Conservation (phyloP, 202 grass and related monocot genomes). For the Brachypodium distachyon region DNA sequence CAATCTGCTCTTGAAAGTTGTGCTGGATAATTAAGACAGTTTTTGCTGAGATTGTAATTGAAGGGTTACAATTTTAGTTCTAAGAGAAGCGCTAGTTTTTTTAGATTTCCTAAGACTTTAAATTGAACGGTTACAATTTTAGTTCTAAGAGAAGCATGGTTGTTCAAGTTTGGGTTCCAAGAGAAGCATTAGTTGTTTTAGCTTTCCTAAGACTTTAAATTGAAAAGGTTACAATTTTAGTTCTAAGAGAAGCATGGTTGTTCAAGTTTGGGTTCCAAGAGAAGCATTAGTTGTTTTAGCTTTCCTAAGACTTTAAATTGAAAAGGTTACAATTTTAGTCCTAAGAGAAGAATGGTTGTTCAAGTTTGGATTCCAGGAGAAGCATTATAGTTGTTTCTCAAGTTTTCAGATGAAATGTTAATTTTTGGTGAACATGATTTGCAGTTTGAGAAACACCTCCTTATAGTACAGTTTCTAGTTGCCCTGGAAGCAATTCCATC, state of each 20-base stretch:
- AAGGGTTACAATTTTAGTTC: neutral
- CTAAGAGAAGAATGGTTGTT: too few relatives aligned
- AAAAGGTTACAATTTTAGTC: too few relatives aligned
- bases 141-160: too few relatives aligned
- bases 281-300: neutral
- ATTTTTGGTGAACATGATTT: neutral
- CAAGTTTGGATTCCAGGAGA: too few relatives aligned
- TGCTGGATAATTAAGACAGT: neutral
- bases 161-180: too few relatives aligned
- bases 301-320: neutral
- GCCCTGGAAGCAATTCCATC: neutral
- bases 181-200: neutral
- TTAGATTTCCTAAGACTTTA: neutral
- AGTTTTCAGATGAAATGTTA: conserved; percentile 6
- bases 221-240: too few relatives aligned
- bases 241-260: too few relatives aligned
- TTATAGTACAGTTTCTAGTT: neutral
- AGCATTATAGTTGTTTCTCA: neutral
- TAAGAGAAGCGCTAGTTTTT: neutral
- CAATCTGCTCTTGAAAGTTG: neutral
- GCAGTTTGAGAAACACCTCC: neutral
- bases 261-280: too few relatives aligned
- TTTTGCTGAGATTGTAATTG: neutral
- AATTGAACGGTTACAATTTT: too few relatives aligned
- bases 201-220: neutral